Base-by-base conservation (phyloP, 441 rosid genomes). In the Kokia cookei region DNA sequence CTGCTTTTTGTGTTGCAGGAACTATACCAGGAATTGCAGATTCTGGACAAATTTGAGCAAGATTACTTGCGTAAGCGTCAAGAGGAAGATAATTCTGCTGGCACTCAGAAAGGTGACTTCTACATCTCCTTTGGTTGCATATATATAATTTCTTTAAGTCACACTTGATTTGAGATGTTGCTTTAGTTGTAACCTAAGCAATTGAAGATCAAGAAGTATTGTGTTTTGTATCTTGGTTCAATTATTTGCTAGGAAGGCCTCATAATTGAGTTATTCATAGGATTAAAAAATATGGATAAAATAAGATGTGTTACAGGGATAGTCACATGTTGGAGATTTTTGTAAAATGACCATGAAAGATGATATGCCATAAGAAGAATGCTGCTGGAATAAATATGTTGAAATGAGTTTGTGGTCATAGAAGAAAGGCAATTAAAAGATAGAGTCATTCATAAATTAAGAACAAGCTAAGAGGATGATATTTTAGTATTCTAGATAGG, bases 11-110 rank as follows among this genome's bases (percentile, higher is more conserved):
- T 55, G 63, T 71, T 79, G 76, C 87, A 96, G 99, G 98, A 96
- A 79, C 79, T 96, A 79, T 96, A 96, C 81, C 99, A 96, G 71
- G 99, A 96, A 76, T 83, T 89, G 81, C 97, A 94, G 83, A 89
- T 98, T 59, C 80, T 96, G 85, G 98, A 96, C 86, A 90, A 97
- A 85, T 90, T 94, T 77, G 98, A 94, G 80, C 99, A 94, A 91
- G 99, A 94, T 74, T 94, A 91, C 83, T 86, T 83, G 62, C 98
- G 92, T 61, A 96, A 89, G 88, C 86, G 90, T 83, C 91, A 86
- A 75, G 99, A 94, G 81, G 97, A 92, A 65, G 93, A 89, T 78
- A 93, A 78, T 75, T 84, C 93, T 69, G 85, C 81, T 81, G 75
- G 83, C 59, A 63, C 84, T 71, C 97, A 87, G 74, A 89, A 87